Percentiles rank a stretch among this genome's conserved stretches.
These are phyloP conservation scores for Rhizopogon vesiculosus DNA, from an alignment of 768 basidiomycete species.

Conservation along the genomic window DNA sequence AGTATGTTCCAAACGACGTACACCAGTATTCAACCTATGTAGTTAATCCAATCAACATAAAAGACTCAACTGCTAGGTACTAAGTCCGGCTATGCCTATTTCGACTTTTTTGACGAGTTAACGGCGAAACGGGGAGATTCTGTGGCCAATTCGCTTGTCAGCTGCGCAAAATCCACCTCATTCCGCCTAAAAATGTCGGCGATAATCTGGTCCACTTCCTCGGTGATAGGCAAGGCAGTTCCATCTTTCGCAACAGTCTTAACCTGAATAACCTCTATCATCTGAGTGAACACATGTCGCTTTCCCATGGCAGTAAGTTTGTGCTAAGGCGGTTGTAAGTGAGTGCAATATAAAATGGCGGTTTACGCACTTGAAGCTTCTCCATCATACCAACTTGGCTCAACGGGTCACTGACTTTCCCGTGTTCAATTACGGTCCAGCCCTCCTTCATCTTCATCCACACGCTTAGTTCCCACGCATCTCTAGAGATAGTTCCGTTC, in stretches of 20 bases:
- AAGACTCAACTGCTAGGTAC: neutral
- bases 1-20: neutral
- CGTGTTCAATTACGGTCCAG: conserved; percentile 26
- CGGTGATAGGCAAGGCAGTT: conserved; percentile 17
- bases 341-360: neutral
- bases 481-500: conserved; percentile 13
- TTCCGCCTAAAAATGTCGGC: conserved; percentile 28
- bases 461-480: conserved; percentile 25
- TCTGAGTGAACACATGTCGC: conserved; percentile 22
- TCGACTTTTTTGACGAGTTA: conserved; percentile 20
- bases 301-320: conserved; percentile 26
- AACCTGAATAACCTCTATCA: conserved; percentile 29
- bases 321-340: conserved; percentile 11
- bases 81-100: neutral
- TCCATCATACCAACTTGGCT: conserved; percentile 24
- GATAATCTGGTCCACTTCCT: conserved; percentile 26
- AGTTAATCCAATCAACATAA: neutral
- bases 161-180: conserved; percentile 24
- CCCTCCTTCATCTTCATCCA: conserved; percentile 27
- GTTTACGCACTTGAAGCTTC: conserved; percentile 19
- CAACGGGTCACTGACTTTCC: conserved; percentile 14
- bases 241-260: conserved; percentile 24
- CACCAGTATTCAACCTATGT: neutral
- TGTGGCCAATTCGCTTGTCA: conserved; percentile 18
- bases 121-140: conserved; percentile 17